Evolutionary conservation across 2,329 filamentous ascomycete genomes (phyloP), one percentile per base, ranked within the genome.

Genomic region (Truncatella angustata): DNA sequence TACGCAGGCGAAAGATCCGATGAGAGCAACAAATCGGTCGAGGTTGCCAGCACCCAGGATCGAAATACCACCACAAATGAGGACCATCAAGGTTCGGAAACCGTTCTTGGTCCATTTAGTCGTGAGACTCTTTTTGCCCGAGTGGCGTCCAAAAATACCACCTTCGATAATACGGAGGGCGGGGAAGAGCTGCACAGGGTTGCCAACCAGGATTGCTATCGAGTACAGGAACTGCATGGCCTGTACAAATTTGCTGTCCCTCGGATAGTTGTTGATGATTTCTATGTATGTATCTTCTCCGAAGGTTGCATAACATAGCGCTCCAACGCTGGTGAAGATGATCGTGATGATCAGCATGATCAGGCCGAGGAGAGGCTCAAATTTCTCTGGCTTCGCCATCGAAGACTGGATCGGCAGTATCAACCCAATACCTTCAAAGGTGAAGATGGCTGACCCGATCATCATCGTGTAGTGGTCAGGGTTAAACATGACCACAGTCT

Each of bases 71-170:
- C 82, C 82, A 56, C 85, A 88, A 7, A 84, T 34, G 1, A 77
- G 64, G 28, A 87, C 81, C 20, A 88, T 63, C 0, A 65, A 60
- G 0, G 81, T 76, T 20, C 87, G 75, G 59, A 90, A 81, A 1
- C 69, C 77, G 59, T 91, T 91, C 77, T 91, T 91, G 70, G 85
- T 84, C 87, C 87, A 91, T 66, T 90, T 91, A 56, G 85, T 87
- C 34, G 75, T 70, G 30, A 73, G 66, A 55, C 79, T 81, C 60
- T 80, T 81, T 71, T 87, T 90, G 30, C 87, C 87, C 0, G 85
- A 87, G 52, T 78, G 76, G 54, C 80, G 75, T n/a, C 84, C 84
- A 54, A 91, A 89, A 14, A 90, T 63, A 40, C 76, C 79, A 18
- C 80, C 81, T 69, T 90, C 87, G 49, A 90, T 74, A 63, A 90